Base-by-base conservation (phyloP, 2,329 filamentous ascomycete genomes). In the Ophiocordyceps camponoti-leonardi region DNA sequence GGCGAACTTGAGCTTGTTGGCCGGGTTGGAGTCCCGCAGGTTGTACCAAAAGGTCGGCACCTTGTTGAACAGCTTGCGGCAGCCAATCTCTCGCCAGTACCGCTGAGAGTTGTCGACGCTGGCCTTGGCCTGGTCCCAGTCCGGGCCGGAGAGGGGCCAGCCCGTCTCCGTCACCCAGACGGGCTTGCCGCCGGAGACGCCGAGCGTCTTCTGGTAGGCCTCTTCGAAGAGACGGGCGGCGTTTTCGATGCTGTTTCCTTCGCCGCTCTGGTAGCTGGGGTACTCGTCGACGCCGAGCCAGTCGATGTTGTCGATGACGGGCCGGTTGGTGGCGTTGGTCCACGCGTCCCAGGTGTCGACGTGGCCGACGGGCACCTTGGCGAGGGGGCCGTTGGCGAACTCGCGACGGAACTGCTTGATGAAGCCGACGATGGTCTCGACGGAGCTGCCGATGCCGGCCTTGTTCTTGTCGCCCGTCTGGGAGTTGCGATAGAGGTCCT, bases 301-400 rank as follows among this genome's bases (percentile, higher is more conserved):
- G 65, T 83, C 79, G 49, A 73, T 67, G 46, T 75, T 77, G 48
- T 73, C 66, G 51, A 81, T 69, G 48, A 83, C 77, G 46, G 64
- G 61, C 53, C 68, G 68, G 66, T 80, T 81, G 55, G 68, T 70
- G 47, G 58, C 49, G 61, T 82, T 74, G 42, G 71, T 67, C 74
- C 75, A 79, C 43, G 67, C 69, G 42, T 77, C 77, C 73, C 77
- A 81, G 45, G 79, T 83, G 61, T 83, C 79, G 52, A 82, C 79
- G 59, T 83, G 79, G 26, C 78, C 77, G 49, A 80, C 64, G 44
- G 75, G 68, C 48, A 69, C 63, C 43, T 65, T 66, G 59, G 66
- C 51, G 18, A 73, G 62, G 16, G 60, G 47, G 16, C 58, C 65
- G 53, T 55, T 54, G 44, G 68, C 56, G 53, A 86, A 75, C 46